phyloP scores from a whole-genome alignment of 163 green algal species.

The Botryococcus braunii region DNA sequence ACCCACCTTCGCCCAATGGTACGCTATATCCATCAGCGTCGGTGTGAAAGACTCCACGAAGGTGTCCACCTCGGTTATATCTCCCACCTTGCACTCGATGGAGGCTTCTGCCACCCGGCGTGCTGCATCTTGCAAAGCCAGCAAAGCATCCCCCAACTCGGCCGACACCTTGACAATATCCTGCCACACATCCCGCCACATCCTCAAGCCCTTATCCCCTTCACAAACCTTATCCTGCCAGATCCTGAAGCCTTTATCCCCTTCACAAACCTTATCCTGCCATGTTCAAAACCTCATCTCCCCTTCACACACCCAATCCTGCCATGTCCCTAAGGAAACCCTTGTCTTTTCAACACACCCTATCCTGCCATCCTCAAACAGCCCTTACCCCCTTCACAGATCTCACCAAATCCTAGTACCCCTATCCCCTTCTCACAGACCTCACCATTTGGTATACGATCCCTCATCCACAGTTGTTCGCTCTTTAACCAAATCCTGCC shows the following conservation, averaged over 20 bases:
- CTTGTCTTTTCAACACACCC: background rate
- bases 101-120: constrained; percentile 52
- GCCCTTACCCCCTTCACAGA: too few species aligned
- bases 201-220: background rate
- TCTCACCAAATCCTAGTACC: too few species aligned
- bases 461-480: too few species aligned
- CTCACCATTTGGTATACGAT: too few species aligned
- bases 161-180: constrained; percentile 55
- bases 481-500: too few species aligned
- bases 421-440: too few species aligned
- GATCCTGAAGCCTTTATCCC: background rate
- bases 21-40: constrained; percentile 87
- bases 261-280: background rate
- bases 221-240: background rate
- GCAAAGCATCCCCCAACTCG: constrained; percentile 56
- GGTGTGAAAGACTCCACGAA: constrained; percentile 85
- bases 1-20: constrained; percentile 70
- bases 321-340: background rate
- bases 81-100: constrained; percentile 69
- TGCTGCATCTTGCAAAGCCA: constrained; percentile 62
- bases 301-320: background rate
- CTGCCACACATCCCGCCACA: constrained; percentile 16
- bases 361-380: background rate
- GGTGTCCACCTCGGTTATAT: constrained; percentile 64
- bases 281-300: background rate